Conservation (phyloP, 2,329 filamentous ascomycete genomes). For the Paracorniculantispora psalliotae region DNA sequence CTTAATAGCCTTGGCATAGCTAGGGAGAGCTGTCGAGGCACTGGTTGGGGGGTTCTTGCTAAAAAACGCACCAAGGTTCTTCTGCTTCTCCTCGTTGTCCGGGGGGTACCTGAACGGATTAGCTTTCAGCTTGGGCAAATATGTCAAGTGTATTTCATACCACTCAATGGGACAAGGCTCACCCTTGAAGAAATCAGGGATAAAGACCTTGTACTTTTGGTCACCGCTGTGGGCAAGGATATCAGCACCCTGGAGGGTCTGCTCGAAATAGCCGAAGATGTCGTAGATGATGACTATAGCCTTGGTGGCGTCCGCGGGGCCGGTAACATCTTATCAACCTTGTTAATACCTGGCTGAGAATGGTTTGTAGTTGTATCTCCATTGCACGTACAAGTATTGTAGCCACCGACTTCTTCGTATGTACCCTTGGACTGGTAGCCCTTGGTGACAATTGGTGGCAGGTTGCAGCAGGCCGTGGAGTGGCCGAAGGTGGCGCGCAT, state of each 20-base stretch:
- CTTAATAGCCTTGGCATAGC: slow-evolving; percentile 49
- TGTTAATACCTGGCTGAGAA: too few relatives aligned
- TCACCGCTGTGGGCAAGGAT: slow-evolving; percentile 53
- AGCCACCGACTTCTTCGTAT: slow-evolving; percentile 51
- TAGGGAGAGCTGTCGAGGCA: slow-evolving; percentile 46
- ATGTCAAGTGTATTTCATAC: slow-evolving; percentile 23
- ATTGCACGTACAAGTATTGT: slow-evolving; percentile 48
- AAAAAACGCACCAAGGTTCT: slow-evolving; percentile 55
- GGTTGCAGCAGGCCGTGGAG: slow-evolving; percentile 53
- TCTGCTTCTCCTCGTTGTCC: slow-evolving; percentile 58
- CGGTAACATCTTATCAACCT: slow-evolving; percentile 40
- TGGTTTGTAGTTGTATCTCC: background rate
- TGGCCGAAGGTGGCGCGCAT: slow-evolving; percentile 50
- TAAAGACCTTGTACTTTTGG: slow-evolving; percentile 76
- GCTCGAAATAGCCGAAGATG: slow-evolving; percentile 66
- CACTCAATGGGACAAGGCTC: slow-evolving; percentile 54
- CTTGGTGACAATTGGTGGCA: slow-evolving; percentile 51
- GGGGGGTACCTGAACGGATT: slow-evolving; percentile 52
- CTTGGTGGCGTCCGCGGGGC: slow-evolving; percentile 45
- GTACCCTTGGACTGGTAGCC: slow-evolving; percentile 51
- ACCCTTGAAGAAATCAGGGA: slow-evolving; percentile 88
- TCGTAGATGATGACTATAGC: slow-evolving; percentile 46
- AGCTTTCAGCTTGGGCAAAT: background rate
- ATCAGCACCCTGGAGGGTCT: slow-evolving; percentile 66
- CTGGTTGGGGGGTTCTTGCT: slow-evolving; percentile 42